phyloP scores from a whole-genome alignment of 352 stramenopile genomes.

The Peronosclerospora sorghi region DNA sequence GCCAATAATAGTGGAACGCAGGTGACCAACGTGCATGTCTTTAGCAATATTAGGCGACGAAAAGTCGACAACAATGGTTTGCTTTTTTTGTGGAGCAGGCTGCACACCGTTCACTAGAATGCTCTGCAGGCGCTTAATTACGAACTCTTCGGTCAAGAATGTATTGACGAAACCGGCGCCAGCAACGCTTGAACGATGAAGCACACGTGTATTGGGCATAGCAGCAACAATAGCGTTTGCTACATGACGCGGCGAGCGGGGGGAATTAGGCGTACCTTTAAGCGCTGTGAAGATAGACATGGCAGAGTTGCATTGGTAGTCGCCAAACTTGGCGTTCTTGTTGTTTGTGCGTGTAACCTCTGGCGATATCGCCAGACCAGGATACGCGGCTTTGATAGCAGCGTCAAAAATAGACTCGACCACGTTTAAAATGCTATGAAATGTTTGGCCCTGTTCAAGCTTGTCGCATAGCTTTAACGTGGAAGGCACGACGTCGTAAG shows the following conservation, averaged over 20 bases:
- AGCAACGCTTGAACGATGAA: slow-evolving; percentile 88
- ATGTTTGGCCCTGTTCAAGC: slow-evolving; percentile 44
- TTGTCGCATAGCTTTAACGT: slow-evolving; percentile 42
- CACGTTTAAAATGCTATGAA: slow-evolving; percentile 64
- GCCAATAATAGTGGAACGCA: slow-evolving; percentile 88
- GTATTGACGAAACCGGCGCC: slow-evolving; percentile 98
- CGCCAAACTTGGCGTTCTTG: slow-evolving; percentile 82
- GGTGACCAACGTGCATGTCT: slow-evolving; percentile 84
- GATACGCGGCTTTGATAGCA: slow-evolving; percentile 61
- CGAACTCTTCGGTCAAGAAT: slow-evolving; percentile 83
- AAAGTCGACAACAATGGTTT: slow-evolving; percentile 74
- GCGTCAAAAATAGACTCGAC: slow-evolving; percentile 68
- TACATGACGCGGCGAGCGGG: slow-evolving; percentile 73
- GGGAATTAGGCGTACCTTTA: slow-evolving; percentile 78
- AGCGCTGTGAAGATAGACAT: slow-evolving; percentile 95
- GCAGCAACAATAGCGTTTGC: slow-evolving; percentile 84
- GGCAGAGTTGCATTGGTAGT: slow-evolving; percentile 98
- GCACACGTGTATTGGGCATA: slow-evolving; percentile 69
- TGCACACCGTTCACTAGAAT: slow-evolving; percentile 71
- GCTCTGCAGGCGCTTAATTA: slow-evolving; percentile 50
- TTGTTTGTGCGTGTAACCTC: slow-evolving; percentile 61
- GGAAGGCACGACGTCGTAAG: slow-evolving; percentile 16
- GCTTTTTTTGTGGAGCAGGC: slow-evolving; percentile 67
- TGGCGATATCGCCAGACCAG: slow-evolving; percentile 33
- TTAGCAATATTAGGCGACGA: slow-evolving; percentile 84